Conservation (phyloP, 1,284 basidiomycete species). For the Entoloma clypeatum region DNA sequence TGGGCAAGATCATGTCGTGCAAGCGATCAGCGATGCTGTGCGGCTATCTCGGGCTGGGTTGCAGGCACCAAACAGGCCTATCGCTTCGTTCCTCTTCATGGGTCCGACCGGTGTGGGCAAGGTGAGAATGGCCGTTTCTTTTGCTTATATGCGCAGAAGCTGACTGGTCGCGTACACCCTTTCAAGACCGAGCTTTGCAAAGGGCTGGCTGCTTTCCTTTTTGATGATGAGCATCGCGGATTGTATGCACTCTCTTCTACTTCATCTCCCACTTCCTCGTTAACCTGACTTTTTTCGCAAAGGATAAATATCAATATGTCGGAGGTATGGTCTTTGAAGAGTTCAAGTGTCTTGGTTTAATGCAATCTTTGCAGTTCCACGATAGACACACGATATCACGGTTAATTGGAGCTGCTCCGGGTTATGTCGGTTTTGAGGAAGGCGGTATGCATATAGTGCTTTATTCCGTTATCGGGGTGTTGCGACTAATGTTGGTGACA, state of each 20-base stretch:
- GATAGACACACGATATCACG: slow-evolving; percentile 89
- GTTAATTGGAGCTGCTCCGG: slow-evolving; percentile 87
- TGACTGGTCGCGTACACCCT: slow-evolving; percentile 1
- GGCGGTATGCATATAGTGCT: slow-evolving; percentile 46
- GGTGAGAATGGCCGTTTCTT: slow-evolving; percentile 30
- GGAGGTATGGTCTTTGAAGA: slow-evolving; percentile 40
- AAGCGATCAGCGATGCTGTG: slow-evolving; percentile 82
- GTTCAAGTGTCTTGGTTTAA: not conserved
- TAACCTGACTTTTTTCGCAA: slow-evolving; percentile 2
- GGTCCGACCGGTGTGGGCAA: slow-evolving; percentile 88
- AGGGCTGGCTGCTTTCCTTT: slow-evolving; percentile 81
- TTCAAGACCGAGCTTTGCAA: slow-evolving; percentile 83
- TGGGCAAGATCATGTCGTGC: slow-evolving; percentile 84
- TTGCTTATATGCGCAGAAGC: not conserved
- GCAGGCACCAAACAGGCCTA: slow-evolving; percentile 81
- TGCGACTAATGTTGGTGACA: slow-evolving; percentile 18
- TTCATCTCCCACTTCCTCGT: slow-evolving; percentile 2
- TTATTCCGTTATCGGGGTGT: not conserved
- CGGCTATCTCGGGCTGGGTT: slow-evolving; percentile 88
- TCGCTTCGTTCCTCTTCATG: slow-evolving; percentile 90
- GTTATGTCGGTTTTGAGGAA: slow-evolving; percentile 93
- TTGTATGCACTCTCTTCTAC: slow-evolving; percentile 46
- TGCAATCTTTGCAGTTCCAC: slow-evolving; percentile 52
- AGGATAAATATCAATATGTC: slow-evolving; percentile 92
- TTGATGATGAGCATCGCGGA: slow-evolving; percentile 82